A percentile compares a stretch with the other conserved stretches of the same genome.
Conservation (phyloP, 2,329 filamentous ascomycete genomes). For the Pestalotiopsis sp. region DNA sequence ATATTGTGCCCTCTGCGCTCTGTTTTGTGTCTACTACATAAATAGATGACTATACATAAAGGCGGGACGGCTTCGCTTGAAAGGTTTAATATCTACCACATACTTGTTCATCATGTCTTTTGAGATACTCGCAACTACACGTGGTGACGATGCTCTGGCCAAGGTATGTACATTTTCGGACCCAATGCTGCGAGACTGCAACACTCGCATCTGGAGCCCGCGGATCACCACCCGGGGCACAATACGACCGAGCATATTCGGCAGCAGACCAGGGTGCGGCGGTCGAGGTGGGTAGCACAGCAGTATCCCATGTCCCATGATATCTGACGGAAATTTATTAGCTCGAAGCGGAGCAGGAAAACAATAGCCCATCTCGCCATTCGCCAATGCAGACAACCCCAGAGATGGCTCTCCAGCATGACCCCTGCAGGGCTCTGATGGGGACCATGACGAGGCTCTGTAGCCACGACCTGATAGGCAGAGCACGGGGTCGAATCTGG, state of each 20-base stretch:
- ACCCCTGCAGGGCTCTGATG: background rate
- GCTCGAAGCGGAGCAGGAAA: slow-evolving; percentile 1
- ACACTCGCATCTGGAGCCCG: background rate
- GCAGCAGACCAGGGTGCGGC: background rate
- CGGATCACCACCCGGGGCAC: background rate
- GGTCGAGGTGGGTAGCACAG: slow-evolving; percentile 2
- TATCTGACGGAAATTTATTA: slow-evolving; percentile 3
- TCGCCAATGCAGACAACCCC: background rate
- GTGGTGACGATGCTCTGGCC: too few species aligned
- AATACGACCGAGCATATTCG: background rate
- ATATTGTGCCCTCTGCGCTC: background rate
- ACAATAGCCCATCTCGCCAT: background rate
- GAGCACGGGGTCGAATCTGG: background rate
- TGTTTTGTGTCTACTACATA: background rate
- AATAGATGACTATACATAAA: slow-evolving; percentile 6
- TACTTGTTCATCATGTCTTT: background rate
- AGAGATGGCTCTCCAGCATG: slow-evolving; percentile 2
- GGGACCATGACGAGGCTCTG: slow-evolving; percentile 5
- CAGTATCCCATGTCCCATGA: background rate
- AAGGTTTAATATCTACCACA: background rate
- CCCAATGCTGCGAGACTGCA: too few species aligned
- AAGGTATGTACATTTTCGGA: too few species aligned
- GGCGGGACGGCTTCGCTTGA: background rate
- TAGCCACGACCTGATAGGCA: slow-evolving; percentile 6
- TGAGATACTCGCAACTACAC: background rate